Conservation (phyloP, 1,284 basidiomycete species). For the Puccinia coronata region DNA sequence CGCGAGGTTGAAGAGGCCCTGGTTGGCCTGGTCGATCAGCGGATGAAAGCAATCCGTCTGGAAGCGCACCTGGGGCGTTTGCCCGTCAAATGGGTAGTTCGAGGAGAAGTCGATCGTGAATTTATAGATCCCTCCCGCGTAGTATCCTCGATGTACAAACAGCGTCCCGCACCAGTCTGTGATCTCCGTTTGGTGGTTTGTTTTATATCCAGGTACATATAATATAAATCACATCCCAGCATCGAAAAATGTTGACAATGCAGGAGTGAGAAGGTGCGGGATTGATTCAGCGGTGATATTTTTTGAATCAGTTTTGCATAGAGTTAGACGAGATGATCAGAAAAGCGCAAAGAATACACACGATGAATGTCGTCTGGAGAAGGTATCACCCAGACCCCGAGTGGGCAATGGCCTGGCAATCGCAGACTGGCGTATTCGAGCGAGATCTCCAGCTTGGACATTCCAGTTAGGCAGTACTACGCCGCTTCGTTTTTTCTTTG, state of each 20-base stretch:
- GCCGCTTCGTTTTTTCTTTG: not conserved
- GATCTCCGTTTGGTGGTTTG: no score
- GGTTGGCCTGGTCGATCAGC: conserved; percentile 37
- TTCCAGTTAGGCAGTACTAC: not conserved
- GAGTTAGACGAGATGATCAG: no score
- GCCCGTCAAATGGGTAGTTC: conserved; percentile 30
- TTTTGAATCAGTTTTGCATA: not conserved
- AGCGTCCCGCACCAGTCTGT: conserved; percentile 46
- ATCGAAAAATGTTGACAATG: no score
- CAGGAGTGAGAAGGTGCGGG: no score
- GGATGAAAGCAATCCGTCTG: conserved; percentile 49
- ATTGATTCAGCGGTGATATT: no score
- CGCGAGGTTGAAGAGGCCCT: conserved; percentile 25
- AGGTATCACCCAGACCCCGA: conserved; percentile 49
- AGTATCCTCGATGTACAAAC: conserved; percentile 49
- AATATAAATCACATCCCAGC: no score
- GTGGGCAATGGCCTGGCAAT: conserved; percentile 46
- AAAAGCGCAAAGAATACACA: not conserved
- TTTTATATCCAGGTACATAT: no score
- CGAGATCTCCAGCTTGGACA: conserved; percentile 35
- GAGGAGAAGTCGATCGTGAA: conserved; percentile 31
- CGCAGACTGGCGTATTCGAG: conserved; percentile 43
- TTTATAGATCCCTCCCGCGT: conserved; percentile 40
- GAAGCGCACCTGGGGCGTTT: conserved; percentile 35
- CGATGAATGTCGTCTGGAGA: conserved; percentile 38